Conservation (phyloP, 2,329 filamentous ascomycete genomes). For the Lachnellula cervina region DNA sequence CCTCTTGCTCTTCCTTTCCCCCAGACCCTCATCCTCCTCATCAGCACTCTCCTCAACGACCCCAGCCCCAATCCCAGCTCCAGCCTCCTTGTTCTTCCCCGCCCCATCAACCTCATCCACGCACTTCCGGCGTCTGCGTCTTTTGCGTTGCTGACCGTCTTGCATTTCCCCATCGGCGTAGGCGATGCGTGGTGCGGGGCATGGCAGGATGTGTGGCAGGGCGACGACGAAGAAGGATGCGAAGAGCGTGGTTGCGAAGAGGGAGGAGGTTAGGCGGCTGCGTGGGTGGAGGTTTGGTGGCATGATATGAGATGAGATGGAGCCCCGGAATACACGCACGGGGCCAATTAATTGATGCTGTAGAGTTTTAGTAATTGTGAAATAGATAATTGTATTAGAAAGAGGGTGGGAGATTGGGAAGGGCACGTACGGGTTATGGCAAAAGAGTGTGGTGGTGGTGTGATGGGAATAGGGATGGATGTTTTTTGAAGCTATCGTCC, state of each 20-base stretch:
- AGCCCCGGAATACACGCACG: too few species aligned
- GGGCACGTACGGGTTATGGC: too few species aligned
- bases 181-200: slow-evolving; percentile 72
- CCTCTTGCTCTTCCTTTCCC: slow-evolving; percentile 47
- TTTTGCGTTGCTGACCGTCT: slow-evolving; percentile 34
- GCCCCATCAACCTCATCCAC: slow-evolving; percentile 25
- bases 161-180: slow-evolving; percentile 59
- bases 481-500: background rate
- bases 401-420: too few species aligned
- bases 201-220: slow-evolving; percentile 84
- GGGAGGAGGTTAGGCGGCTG: slow-evolving; percentile 85
- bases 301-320: slow-evolving; percentile 43
- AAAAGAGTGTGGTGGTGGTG: background rate
- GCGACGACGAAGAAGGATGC: slow-evolving; percentile 90
- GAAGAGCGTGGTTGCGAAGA: slow-evolving; percentile 89
- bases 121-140: slow-evolving; percentile 41
- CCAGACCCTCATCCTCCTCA: slow-evolving; percentile 39
- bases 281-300: slow-evolving; percentile 84
- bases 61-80: slow-evolving; percentile 28
- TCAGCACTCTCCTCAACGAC: slow-evolving; percentile 29
- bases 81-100: slow-evolving; percentile 30
- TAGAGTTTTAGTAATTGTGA: too few species aligned
- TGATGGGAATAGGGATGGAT: slow-evolving; percentile 10
- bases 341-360: too few species aligned
- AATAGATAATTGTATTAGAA: too few species aligned